Percentiles rank a stretch among this genome's conserved stretches.
Conservation (phyloP, 2,329 filamentous ascomycete species). For the Calonectria leucothoes region DNA sequence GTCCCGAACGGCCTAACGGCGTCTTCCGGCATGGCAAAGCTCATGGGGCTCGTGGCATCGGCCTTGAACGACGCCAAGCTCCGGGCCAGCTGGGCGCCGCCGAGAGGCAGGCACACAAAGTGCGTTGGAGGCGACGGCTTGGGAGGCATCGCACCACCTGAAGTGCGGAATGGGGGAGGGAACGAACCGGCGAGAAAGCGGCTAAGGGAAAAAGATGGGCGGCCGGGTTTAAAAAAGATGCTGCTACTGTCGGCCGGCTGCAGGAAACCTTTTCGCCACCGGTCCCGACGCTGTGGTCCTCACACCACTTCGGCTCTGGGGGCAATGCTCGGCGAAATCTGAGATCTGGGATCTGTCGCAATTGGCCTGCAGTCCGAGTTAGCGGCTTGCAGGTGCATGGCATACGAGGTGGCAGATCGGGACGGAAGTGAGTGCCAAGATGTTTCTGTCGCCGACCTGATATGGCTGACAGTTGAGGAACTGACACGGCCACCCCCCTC, state of each 20-base stretch:
- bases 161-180: not conserved
- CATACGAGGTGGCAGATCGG: not conserved
- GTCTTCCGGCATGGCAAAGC: slow-evolving; percentile 67
- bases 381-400: slow-evolving; percentile 12
- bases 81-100: slow-evolving; percentile 72
- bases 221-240: slow-evolving; percentile 2
- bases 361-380: slow-evolving; percentile 11
- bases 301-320: slow-evolving; percentile 7
- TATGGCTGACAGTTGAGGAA: not conserved
- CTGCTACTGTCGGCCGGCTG: not conserved
- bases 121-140: slow-evolving; percentile 70
- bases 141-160: slow-evolving; percentile 43
- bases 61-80: slow-evolving; percentile 71
- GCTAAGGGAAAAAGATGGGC: not conserved
- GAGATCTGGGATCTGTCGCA: slow-evolving; percentile 9
- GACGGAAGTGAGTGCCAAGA: not conserved
- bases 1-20: slow-evolving; percentile 83
- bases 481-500: not conserved
- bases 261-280: slow-evolving; percentile 12
- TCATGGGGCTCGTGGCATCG: slow-evolving; percentile 61
- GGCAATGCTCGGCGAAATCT: not conserved
- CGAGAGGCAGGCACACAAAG: slow-evolving; percentile 81
- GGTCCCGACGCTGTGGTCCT: slow-evolving; percentile 8
- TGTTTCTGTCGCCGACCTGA: not conserved
- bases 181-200: not conserved